phyloP scores from a whole-genome alignment of 2,329 filamentous ascomycete genomes.

The Leptographium radiaticola region DNA sequence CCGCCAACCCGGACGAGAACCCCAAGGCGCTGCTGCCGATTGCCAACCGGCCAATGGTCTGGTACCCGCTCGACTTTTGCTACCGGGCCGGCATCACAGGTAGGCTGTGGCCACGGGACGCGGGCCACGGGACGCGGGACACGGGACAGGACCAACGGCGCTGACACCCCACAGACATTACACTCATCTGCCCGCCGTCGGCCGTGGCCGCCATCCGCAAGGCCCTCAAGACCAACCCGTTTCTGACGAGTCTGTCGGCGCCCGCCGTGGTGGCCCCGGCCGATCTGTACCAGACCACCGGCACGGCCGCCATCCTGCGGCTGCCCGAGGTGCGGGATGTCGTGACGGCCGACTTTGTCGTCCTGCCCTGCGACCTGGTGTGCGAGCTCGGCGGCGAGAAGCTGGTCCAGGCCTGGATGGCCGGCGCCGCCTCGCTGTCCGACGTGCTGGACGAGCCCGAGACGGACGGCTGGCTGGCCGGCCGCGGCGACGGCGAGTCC shows the following conservation, averaged over 20 bases:
- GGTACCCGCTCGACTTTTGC: conserved; percentile 80
- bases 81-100: conserved; percentile 67
- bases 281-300: conserved; percentile 68
- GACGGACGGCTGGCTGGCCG: conserved; percentile 15
- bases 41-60: conserved; percentile 78
- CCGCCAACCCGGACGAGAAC: conserved; percentile 64
- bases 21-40: conserved; percentile 74
- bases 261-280: conserved; percentile 65
- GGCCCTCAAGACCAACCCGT: conserved; percentile 65
- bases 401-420: conserved; percentile 85
- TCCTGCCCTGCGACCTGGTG: conserved; percentile 86
- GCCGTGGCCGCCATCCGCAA: conserved; percentile 54
- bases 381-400: conserved; percentile 78
- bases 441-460: conserved; percentile 30
- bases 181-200: conserved; percentile 49
- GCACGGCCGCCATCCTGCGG: conserved; percentile 78
- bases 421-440: conserved; percentile 58
- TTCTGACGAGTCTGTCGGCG: conserved; percentile 58
- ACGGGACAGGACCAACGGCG: neutral
- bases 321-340: conserved; percentile 68
- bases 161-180: conserved; percentile 36
- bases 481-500: neutral
- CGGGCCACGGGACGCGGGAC: neutral
- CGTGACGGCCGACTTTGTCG: conserved; percentile 74
- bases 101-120: conserved; percentile 23